These are phyloP conservation scores for Coleophoma cylindrospora DNA, from an alignment of 2,329 filamentous ascomycete genomes.

Conservation along the genomic window DNA sequence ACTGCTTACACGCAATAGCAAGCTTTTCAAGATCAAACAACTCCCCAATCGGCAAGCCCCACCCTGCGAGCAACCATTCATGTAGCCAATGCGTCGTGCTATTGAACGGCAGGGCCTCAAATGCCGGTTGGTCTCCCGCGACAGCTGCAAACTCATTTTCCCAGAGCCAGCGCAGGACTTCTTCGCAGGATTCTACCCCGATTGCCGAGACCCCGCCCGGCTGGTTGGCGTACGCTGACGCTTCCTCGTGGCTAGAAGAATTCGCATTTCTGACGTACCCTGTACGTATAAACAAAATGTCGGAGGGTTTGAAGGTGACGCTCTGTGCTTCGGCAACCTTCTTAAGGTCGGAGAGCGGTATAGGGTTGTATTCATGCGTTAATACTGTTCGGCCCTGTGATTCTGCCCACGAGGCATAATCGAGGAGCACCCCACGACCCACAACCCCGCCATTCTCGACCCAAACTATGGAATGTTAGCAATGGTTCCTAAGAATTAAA, in stretches of 20 bases:
- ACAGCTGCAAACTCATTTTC: constrained; percentile 38
- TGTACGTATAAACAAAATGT: constrained; percentile 34
- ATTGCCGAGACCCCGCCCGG: constrained; percentile 14
- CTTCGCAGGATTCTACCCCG: constrained; percentile 30
- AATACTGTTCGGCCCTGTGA: constrained; percentile 50
- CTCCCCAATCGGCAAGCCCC: constrained; percentile 47
- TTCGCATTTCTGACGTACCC: constrained; percentile 30
- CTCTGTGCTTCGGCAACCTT: constrained; percentile 29
- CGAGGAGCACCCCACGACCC: constrained; percentile 45
- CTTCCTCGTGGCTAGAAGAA: constrained; percentile 12
- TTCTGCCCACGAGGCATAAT: constrained; percentile 53
- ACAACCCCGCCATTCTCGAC: constrained; percentile 39
- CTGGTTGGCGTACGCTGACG: constrained; percentile 20
- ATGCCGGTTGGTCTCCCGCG: constrained; percentile 35
- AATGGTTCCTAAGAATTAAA: constrained; percentile 13
- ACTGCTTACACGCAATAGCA: constrained; percentile 44
- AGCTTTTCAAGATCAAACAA: constrained; percentile 40
- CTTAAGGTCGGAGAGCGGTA: constrained; percentile 24
- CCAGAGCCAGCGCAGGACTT: constrained; percentile 39
- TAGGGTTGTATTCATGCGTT: constrained; percentile 36
- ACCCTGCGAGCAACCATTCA: constrained; percentile 40
- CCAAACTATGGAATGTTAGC: constrained; percentile 28
- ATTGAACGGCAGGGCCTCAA: constrained; percentile 35
- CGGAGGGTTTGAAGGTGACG: constrained; percentile 28
- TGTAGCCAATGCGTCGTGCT: constrained; percentile 19